Percentiles rank a stretch among this genome's conserved stretches.
Evolutionary conservation across 768 basidiomycete species (phyloP).

Genomic region (Leucocoprinus birnbaumii): DNA sequence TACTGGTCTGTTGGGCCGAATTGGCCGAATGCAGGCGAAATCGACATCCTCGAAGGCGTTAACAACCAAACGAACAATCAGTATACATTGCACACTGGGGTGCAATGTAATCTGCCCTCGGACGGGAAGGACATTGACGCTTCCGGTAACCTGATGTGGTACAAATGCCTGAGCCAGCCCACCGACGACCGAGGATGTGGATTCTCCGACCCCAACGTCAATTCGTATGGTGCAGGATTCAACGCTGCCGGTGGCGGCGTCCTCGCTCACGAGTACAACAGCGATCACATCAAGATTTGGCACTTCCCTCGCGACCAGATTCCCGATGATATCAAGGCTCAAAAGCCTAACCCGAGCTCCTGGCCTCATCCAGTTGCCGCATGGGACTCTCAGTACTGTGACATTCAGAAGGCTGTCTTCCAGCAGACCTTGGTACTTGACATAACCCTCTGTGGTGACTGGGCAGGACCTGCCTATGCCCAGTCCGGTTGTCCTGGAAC

Average conservation of each 20-base stretch:
- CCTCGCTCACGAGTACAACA: constrained; percentile 50
- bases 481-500: constrained; percentile 38
- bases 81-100: constrained; percentile 59
- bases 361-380: constrained; percentile 53
- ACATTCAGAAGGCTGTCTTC: constrained; percentile 45
- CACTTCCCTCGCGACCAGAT: constrained; percentile 47
- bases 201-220: constrained; percentile 35
- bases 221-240: constrained; percentile 41
- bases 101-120: constrained; percentile 32
- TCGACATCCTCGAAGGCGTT: constrained; percentile 75
- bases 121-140: constrained; percentile 17
- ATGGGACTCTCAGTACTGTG: constrained; percentile 45
- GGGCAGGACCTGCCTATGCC: constrained; percentile 31
- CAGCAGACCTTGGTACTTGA: constrained; percentile 46
- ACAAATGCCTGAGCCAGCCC: constrained; percentile 36
- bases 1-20: constrained; percentile 47
- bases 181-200: constrained; percentile 46
- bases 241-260: constrained; percentile 46
- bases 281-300: constrained; percentile 50
- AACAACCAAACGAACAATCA: constrained; percentile 56
- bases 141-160: constrained; percentile 23
- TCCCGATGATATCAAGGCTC: constrained; percentile 45
- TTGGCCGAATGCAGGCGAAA: constrained; percentile 58
- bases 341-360: constrained; percentile 39
- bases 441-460: constrained; percentile 45